Percentiles rank a stretch among this genome's conserved stretches.
phyloP scores from a whole-genome alignment of 176 grass and related monocot genomes.

The Aegilops sharonensis region DNA sequence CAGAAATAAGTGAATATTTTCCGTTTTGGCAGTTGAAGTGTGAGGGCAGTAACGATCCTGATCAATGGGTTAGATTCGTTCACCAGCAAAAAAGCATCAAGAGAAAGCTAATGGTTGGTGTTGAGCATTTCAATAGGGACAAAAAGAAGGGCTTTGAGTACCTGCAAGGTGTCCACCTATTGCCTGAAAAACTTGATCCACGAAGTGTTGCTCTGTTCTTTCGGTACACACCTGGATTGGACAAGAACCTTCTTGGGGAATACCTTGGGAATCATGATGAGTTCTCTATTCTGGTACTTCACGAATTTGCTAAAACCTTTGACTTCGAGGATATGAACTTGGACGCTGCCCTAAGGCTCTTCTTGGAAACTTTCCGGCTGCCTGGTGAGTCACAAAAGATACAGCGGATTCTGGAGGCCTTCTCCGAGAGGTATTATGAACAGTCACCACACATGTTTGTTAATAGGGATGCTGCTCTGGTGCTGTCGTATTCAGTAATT shows the following conservation, averaged over 20 bases:
- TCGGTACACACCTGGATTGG: constrained; percentile 79
- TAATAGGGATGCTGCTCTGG: constrained; percentile 83
- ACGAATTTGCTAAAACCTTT: constrained; percentile 94
- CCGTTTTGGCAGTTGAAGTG: constrained; percentile 90
- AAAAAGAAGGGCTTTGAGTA: constrained; percentile 95
- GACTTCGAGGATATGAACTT: constrained; percentile 95
- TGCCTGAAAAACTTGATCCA: constrained; percentile 94
- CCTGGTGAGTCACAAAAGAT: constrained; percentile 99
- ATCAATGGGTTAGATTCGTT: constrained; percentile 89
- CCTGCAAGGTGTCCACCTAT: constrained; percentile 83
- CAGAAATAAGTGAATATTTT: constrained; percentile 79
- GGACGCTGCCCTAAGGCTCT: constrained; percentile 86
- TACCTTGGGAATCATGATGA: constrained; percentile 95
- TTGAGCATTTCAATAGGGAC: constrained; percentile 92
- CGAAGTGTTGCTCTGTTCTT: constrained; percentile 81
- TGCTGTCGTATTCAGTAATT: constrained; percentile 94
- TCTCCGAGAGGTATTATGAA: constrained; percentile 94
- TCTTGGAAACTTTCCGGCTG: constrained; percentile 94
- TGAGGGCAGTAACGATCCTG: constrained; percentile 59
- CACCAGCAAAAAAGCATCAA: constrained; percentile 79
- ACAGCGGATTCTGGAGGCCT: constrained; percentile 94
- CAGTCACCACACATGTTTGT: constrained; percentile 85
- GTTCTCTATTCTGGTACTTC: constrained; percentile 79
- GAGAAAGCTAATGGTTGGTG: constrained; percentile 76
- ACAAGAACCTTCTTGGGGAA: constrained; percentile 93